These are phyloP conservation scores for Aspergillus leporis DNA, from an alignment of 495 filamentous ascomycete species.

Conservation along the genomic window DNA sequence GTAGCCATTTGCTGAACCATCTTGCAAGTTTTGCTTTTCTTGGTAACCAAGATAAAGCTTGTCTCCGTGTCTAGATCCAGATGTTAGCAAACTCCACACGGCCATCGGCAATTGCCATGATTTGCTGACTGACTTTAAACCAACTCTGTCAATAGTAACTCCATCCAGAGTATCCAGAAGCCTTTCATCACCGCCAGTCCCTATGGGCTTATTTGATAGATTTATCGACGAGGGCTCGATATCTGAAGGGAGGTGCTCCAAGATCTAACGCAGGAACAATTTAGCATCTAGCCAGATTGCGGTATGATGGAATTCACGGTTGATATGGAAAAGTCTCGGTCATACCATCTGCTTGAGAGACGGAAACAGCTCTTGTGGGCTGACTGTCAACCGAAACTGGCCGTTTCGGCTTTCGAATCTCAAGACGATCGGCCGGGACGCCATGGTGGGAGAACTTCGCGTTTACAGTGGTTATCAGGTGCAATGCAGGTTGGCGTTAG, in stretches of 20 bases:
- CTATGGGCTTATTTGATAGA: slow-evolving; percentile 78
- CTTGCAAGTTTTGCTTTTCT: slow-evolving; percentile 50
- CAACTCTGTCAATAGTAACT: slow-evolving; percentile 68
- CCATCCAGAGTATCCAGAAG: slow-evolving; percentile 64
- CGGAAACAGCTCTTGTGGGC: slow-evolving; percentile 47
- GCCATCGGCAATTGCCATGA: neutral
- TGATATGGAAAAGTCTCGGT: neutral
- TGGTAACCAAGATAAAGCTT: slow-evolving; percentile 83
- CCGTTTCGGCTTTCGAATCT: slow-evolving; percentile 58
- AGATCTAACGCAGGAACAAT: slow-evolving; percentile 42
- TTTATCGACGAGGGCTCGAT: slow-evolving; percentile 72
- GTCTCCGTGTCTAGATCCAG: slow-evolving; percentile 72
- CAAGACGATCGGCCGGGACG: slow-evolving; percentile 47
- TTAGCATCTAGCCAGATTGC: slow-evolving; percentile 9
- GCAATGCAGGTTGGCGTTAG: neutral
- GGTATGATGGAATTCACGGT: neutral
- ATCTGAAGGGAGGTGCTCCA: slow-evolving; percentile 64
- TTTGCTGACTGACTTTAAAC: slow-evolving; percentile 58
- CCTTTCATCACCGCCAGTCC: slow-evolving; percentile 71
- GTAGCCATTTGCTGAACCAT: slow-evolving; percentile 47
- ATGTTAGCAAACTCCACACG: slow-evolving; percentile 9
- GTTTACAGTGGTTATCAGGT: neutral
- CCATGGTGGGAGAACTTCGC: slow-evolving; percentile 31
- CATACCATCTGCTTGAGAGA: slow-evolving; percentile 46
- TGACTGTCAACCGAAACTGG: slow-evolving; percentile 54